Evolutionary conservation across 257 asterid genomes (phyloP), one percentile per base, ranked within the genome.

Genomic region (Solanum virginianum): DNA sequence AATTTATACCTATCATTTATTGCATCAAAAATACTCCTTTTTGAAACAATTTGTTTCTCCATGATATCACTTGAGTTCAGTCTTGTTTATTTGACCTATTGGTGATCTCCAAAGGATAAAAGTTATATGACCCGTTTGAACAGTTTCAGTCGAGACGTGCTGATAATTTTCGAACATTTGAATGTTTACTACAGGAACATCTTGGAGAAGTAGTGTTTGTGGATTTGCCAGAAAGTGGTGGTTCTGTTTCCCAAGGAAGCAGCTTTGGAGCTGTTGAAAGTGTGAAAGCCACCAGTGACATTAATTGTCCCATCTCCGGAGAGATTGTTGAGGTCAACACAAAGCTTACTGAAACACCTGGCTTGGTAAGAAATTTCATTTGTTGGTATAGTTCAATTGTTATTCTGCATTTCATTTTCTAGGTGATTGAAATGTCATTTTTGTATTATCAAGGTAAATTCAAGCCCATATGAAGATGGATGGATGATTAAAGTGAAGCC

Each of bases 401-500:
- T 74, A 47, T 17, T 29, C 11, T 53, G 9, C 8, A 36, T 29
- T n/a, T 24, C 24, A 75, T 49, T 75, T 75, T 75, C 41, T 13
- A 74, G 62, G 1, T 75, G 9, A 24, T 75, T 75, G 62, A 49
- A 15, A 49, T 49, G 82, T 8, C 82, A 77, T 51, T 24, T 77
- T 77, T 49, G 82, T 77, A 24, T 55, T 26, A 2, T 53, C 47
- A 90, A 94, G 98, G 93, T 94, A 72, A 94, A 96, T 70, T 56
- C 93, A 54, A 92, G 97, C 86, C 98, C 99, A 77, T 95, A 93
- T 87, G 98, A 92, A 83, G 98, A 93, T 17, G 98, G 99, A 75
- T 95, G 99, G 99, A 94, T 95, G 97, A 94, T 95, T 77, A 95
- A 95, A 86, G 92, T 94, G 92, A 94, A 94, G 90, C 97, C 99